Base-by-base conservation (phyloP, 2,329 filamentous ascomycete genomes). In the Xylariomycetidae sp. region DNA sequence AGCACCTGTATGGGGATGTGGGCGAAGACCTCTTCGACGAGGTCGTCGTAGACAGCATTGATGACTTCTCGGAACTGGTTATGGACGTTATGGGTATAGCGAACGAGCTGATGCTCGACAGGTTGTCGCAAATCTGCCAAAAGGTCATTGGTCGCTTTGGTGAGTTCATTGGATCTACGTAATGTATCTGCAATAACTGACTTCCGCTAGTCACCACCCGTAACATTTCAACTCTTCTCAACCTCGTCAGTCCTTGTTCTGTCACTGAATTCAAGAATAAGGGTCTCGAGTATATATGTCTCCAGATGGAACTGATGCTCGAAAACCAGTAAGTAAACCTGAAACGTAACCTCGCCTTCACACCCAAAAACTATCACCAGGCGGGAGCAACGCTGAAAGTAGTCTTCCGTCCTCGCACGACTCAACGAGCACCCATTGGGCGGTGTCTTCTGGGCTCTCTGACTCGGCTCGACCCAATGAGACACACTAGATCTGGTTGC, bases 31-130 rank as follows among this genome's bases (percentile, higher is more conserved):
- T 97, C 2, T 97, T 98, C 50, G 79, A 95, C 45, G 70, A 83
- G 19, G 74, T 92, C 5, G 74, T 83, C 12, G 74, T 77, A 22
- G 66, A 76, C 12, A 80, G 82, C 40, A 62, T 94, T 5, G 88
- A 96, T 45, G 83, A 88, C 28, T 88, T 95, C 42, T 78, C 89
- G 4, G 88, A 97, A 48, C 67, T 92, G n/a, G 73, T 96, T 7
- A 74, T 97, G 63, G 88, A 95, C 48, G 85, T 97, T 27, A 82
- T 97, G 74, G 80, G 80, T 36, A 82, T 87, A 33, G 88, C 89
- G 10, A 92, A 98, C 54, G 90, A 98, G 59, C 66, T 98, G 37
- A 96, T 98, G 89, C 73, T 98, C 29, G 88, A 96, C 55, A 76
- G 89, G 6, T 66, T 98, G 5, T 88, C 87, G 5, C 86, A 95